Evolutionary conservation across 768 basidiomycete genomes (phyloP).

Genomic region (Lentinus tigrinus): DNA sequence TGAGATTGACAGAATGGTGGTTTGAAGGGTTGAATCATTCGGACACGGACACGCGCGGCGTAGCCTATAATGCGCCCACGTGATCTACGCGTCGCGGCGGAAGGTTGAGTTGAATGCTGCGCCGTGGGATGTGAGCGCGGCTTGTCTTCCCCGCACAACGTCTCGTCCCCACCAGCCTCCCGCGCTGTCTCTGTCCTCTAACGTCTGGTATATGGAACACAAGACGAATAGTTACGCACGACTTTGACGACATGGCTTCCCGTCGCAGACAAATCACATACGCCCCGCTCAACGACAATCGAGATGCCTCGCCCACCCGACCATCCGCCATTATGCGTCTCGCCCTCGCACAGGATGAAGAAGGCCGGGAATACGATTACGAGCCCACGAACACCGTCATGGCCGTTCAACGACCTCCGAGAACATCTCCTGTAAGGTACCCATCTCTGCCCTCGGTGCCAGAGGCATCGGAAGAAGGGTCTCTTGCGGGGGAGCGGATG

Average conservation of each 20-base stretch:
- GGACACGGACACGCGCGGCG: no score
- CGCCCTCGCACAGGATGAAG: slow-evolving; percentile 9
- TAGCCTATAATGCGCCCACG: no score
- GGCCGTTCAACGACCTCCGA: slow-evolving; percentile 10
- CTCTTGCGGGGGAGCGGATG: slow-evolving; percentile 14
- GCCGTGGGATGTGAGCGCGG: no score
- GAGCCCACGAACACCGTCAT: slow-evolving; percentile 4
- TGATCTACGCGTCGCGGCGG: no score
- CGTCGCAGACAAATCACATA: slow-evolving; percentile 15
- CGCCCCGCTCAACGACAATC: slow-evolving; percentile 15
- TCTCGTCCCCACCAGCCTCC: no score
- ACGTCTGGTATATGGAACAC: not conserved
- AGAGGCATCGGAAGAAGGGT: slow-evolving; percentile 26
- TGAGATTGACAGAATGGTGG: no score
- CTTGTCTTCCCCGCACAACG: no score
- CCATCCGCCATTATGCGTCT: slow-evolving; percentile 15
- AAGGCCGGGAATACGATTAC: slow-evolving; percentile 5
- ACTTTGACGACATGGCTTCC: slow-evolving; percentile 3
- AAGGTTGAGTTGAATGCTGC: no score
- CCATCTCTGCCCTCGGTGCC: slow-evolving; percentile 24
- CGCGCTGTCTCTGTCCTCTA: not conserved
- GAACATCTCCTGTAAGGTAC: slow-evolving; percentile 17
- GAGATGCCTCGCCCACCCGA: slow-evolving; percentile 8
- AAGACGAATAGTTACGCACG: not conserved
- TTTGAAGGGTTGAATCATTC: no score